These are phyloP conservation scores for Fagopyrum tataricum DNA, from an alignment of 148 eudicot species.

Conservation along the genomic window DNA sequence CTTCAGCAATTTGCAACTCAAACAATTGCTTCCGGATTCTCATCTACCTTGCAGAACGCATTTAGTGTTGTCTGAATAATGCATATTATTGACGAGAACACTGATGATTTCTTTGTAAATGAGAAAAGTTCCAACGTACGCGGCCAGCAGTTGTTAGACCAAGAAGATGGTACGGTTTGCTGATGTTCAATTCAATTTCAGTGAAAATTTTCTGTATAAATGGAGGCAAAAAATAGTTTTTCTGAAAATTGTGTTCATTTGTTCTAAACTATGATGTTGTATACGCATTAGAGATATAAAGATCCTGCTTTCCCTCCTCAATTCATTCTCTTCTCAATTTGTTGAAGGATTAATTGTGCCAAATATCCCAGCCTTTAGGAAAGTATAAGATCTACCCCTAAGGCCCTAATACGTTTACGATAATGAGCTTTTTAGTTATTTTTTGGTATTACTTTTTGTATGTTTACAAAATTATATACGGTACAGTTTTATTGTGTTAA, in stretches of 20 bases:
- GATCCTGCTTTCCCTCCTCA: background rate
- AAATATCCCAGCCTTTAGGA: no score
- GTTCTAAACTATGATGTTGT: background rate
- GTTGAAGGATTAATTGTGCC: background rate
- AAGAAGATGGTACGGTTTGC: background rate
- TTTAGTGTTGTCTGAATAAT: slow-evolving; percentile 67
- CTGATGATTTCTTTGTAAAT: slow-evolving; percentile 5
- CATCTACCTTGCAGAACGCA: slow-evolving; percentile 77
- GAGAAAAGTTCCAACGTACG: background rate
- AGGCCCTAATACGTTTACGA: no score
- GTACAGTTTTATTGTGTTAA: no score
- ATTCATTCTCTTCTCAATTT: background rate
- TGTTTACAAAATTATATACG: no score
- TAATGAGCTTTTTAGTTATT: no score
- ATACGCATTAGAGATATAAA: background rate
- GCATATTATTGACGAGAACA: background rate
- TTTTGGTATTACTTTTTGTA: no score
- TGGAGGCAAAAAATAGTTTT: background rate
- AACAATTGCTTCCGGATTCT: slow-evolving; percentile 73
- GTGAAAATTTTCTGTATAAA: background rate
- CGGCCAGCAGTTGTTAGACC: background rate
- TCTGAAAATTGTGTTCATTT: background rate
- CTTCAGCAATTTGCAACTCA: slow-evolving; percentile 90
- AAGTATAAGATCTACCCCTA: no score
- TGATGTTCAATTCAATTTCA: background rate